A percentile compares a stretch with the other conserved stretches of the same genome.
Evolutionary conservation across 768 basidiomycete species (phyloP).

Genomic region (Tricholoma sp.): DNA sequence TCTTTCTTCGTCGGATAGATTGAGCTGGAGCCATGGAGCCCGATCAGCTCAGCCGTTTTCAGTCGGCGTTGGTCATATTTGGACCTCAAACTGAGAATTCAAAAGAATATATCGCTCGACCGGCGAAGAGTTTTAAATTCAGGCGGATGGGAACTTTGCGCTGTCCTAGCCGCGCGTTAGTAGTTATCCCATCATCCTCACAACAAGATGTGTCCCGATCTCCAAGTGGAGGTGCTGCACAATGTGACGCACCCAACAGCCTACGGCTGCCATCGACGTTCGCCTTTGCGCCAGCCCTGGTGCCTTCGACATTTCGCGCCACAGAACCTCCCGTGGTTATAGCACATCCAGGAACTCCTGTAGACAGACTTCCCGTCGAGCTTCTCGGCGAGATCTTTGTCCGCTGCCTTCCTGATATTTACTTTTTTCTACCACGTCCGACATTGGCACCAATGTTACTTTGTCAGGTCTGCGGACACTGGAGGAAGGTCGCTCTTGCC

Average conservation of each 20-base stretch:
- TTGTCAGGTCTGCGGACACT: slow-evolving; percentile 1
- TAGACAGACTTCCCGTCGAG: slow-evolving; percentile 1
- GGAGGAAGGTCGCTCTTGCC: background rate
- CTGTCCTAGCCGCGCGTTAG: background rate
- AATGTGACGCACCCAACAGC: background rate
- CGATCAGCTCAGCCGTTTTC: background rate
- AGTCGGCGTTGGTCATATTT: background rate
- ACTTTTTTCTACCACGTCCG: background rate
- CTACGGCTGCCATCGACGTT: background rate
- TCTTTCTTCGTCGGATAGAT: no score
- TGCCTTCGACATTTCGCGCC: background rate
- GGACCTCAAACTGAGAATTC: background rate
- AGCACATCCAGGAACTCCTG: no score
- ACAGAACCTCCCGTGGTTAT: background rate
- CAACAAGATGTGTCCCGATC: background rate
- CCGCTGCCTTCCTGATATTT: background rate
- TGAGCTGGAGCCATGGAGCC: background rate
- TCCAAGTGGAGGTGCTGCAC: background rate
- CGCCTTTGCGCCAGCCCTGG: background rate
- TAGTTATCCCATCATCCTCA: background rate
- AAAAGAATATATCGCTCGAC: background rate
- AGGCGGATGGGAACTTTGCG: background rate
- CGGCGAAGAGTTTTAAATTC: background rate
- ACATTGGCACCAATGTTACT: background rate
- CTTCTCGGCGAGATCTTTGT: background rate